These are phyloP conservation scores for Talaromyces borbonicus DNA, from an alignment of 495 filamentous ascomycete genomes.

Conservation along the genomic window DNA sequence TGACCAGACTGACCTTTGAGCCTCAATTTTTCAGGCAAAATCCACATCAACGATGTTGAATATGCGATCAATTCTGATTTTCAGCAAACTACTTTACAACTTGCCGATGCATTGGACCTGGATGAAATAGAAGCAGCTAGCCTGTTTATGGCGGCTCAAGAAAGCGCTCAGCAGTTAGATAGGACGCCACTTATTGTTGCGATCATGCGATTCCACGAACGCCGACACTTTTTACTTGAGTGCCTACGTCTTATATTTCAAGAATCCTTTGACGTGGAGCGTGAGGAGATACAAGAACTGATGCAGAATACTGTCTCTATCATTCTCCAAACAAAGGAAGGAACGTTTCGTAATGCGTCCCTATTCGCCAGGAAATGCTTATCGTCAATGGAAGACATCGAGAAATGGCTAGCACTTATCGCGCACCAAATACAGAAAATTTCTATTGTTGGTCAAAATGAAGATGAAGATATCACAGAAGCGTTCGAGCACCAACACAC, in stretches of 20 bases:
- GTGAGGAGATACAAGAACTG: constrained; percentile 28
- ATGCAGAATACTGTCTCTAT: constrained; percentile 31
- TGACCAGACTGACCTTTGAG: no score
- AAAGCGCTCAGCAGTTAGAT: constrained; percentile 53
- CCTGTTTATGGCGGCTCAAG: constrained; percentile 58
- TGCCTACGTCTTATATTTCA: constrained; percentile 68
- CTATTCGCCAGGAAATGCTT: constrained; percentile 60
- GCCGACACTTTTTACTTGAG: constrained; percentile 67
- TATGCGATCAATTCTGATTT: constrained; percentile 84
- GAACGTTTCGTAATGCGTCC: constrained; percentile 33
- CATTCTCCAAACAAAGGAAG: constrained; percentile 38
- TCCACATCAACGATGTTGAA: constrained; percentile 58
- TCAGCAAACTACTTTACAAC: constrained; percentile 60
- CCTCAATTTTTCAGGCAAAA: constrained; percentile 64
- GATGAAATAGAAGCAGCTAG: constrained; percentile 79
- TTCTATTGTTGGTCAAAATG: constrained; percentile 53
- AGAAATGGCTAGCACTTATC: constrained; percentile 59
- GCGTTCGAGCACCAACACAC: constrained; percentile 60
- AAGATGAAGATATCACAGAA: constrained; percentile 51
- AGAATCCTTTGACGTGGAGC: constrained; percentile 50
- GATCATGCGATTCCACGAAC: constrained; percentile 75
- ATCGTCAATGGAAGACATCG: constrained; percentile 60
- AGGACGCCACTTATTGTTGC: constrained; percentile 60
- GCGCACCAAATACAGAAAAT: constrained; percentile 61
- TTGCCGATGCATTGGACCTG: constrained; percentile 79